Percentiles rank a stretch among this genome's conserved stretches.
Evolutionary conservation across 176 grass and related monocot species (phyloP).

Genomic region (Chrysopogon serrulatus): DNA sequence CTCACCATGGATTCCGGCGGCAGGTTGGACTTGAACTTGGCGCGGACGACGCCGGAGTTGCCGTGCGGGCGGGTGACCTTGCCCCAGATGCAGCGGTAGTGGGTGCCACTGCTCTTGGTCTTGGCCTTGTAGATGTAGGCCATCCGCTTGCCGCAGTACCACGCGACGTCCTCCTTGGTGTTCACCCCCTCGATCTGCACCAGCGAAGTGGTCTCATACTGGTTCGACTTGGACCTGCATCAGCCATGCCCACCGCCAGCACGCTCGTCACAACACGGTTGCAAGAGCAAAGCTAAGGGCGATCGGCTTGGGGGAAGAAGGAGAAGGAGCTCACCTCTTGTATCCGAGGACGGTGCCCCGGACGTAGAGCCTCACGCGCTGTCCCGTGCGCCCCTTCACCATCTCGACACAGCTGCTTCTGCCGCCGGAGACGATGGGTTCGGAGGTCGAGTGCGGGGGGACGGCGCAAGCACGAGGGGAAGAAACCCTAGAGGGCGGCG

Average conservation of each 20-base stretch:
- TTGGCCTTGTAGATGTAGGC: constrained; percentile 77
- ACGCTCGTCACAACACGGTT: neutral
- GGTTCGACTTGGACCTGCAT: constrained; percentile 62
- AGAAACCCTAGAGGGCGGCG: constrained; percentile 26
- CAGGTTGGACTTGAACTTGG: constrained; percentile 81
- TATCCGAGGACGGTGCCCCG: constrained; percentile 81
- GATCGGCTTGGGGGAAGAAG: neutral
- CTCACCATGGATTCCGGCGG: constrained; percentile 66
- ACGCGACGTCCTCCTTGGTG: constrained; percentile 66
- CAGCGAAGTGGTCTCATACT: constrained; percentile 64
- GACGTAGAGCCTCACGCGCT: constrained; percentile 66
- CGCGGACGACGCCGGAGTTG: constrained; percentile 67
- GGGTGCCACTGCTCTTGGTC: constrained; percentile 47
- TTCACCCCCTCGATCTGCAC: constrained; percentile 70
- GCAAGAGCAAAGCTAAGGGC: neutral
- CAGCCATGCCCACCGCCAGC: neutral
- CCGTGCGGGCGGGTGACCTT: constrained; percentile 72
- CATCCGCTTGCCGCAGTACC: constrained; percentile 60
- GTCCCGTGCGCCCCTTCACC: constrained; percentile 55
- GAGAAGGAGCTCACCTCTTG: constrained; percentile 45
- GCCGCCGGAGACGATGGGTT: constrained; percentile 13
- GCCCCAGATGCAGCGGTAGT: constrained; percentile 71
- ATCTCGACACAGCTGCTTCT: constrained; percentile 22
- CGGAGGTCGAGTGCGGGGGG: neutral
- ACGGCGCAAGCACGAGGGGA: neutral